Conservation (phyloP, 176 grass and related monocot genomes). For the Panicum miliaceum region DNA sequence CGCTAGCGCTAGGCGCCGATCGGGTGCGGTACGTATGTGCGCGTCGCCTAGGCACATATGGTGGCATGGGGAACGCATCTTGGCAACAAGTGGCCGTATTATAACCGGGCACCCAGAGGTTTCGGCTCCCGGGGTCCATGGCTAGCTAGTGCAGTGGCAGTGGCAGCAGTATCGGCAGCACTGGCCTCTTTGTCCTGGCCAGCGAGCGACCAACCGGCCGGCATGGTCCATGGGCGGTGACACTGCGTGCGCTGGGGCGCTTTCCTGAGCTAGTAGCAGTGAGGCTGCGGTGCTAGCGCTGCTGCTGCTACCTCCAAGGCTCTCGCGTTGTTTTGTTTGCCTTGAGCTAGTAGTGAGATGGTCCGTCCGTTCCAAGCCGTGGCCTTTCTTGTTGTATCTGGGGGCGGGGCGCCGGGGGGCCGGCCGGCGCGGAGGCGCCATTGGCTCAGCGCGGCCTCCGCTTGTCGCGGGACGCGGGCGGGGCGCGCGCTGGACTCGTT, state of each 20-base stretch:
- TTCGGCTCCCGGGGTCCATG: constrained; percentile 36
- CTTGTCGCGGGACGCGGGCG: background rate
- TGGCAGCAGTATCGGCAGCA: background rate
- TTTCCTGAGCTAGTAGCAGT: too few relatives aligned
- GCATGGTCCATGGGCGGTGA: constrained; percentile 35
- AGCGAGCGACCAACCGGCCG: constrained; percentile 34
- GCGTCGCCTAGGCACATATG: background rate
- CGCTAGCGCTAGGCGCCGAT: background rate
- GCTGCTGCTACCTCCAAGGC: constrained; percentile 1
- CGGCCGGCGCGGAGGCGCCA: constrained; percentile 34
- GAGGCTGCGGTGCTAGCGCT: background rate
- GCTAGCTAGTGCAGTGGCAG: constrained; percentile 10
- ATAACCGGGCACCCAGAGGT: constrained; percentile 19
- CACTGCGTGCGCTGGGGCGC: background rate
- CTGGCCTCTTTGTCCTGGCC: background rate
- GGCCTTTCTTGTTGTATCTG: constrained; percentile 36
- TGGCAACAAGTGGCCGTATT: constrained; percentile 35
- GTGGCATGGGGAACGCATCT: constrained; percentile 17
- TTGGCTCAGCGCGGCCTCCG: constrained; percentile 45
- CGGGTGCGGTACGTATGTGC: background rate
- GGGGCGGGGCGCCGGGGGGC: background rate
- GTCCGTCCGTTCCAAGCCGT: background rate
- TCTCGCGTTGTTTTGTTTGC: constrained; percentile 29
- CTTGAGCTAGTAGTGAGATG: constrained; percentile 41
- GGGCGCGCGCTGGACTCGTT: constrained; percentile 14